Percentiles rank a stretch among this genome's conserved stretches.
Conservation (phyloP, 495 filamentous ascomycete species). For the Penicillium chermesinum region DNA sequence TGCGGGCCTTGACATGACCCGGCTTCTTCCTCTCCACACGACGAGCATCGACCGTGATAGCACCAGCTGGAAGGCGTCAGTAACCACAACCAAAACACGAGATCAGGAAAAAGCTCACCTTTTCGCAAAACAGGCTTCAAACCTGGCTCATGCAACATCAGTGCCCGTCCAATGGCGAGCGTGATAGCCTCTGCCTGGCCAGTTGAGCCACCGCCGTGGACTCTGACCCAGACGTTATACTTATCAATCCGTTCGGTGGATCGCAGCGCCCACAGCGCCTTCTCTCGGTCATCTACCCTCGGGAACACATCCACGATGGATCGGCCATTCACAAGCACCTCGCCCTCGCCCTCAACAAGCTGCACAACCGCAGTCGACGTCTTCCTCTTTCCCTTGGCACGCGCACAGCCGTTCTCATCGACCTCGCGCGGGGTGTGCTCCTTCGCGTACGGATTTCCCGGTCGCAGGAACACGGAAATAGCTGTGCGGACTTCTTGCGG, state of each 20-base stretch:
- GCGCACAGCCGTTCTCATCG: constrained; percentile 69
- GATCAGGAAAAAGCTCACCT: constrained; percentile 57
- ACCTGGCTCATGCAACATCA: constrained; percentile 84
- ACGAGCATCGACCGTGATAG: constrained; percentile 85
- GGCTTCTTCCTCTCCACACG: constrained; percentile 98
- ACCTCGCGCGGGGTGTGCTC: constrained; percentile 51
- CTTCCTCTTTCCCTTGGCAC: constrained; percentile 81
- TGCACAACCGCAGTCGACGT: constrained; percentile 74
- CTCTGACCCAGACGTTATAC: constrained; percentile 91
- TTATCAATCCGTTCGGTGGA: constrained; percentile 81
- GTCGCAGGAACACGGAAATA: constrained; percentile 65
- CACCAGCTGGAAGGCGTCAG: constrained; percentile 61
- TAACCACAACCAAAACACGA: constrained; percentile 13
- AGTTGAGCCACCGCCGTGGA: constrained; percentile 80
- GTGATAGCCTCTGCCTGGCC: constrained; percentile 96
- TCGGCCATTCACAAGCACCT: constrained; percentile 86
- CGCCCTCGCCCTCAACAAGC: constrained; percentile 86
- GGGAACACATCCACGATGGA: constrained; percentile 71
- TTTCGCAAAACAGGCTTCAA: constrained; percentile 82
- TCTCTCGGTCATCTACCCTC: constrained; percentile 89
- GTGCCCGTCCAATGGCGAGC: constrained; percentile 80
- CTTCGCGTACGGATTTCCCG: constrained; percentile 64
- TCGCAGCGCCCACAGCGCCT: constrained; percentile 84
- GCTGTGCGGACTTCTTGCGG: constrained; percentile 61
- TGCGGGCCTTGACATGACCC: constrained; percentile 90